A percentile compares a stretch with the other conserved stretches of the same genome.
These are phyloP conservation scores for Plasmodium relictum DNA, from an alignment of 169 alveolate species.

Conservation along the genomic window DNA sequence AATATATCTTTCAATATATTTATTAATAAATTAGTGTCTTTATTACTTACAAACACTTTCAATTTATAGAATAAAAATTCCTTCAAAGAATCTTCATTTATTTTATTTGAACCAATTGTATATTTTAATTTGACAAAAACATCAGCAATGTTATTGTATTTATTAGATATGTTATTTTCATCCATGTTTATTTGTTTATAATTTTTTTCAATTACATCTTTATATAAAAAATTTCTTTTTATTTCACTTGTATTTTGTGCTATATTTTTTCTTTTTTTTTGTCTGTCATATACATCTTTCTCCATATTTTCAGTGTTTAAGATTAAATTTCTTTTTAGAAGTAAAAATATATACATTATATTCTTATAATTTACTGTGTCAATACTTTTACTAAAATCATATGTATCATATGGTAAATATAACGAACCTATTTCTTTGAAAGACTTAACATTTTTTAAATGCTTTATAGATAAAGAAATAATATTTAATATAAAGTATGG, in stretches of 20 bases:
- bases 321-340: constrained; percentile 43
- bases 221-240: constrained; percentile 54
- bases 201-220: constrained; percentile 72
- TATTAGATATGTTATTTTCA: background rate
- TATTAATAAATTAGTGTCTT: constrained; percentile 32
- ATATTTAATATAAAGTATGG: constrained; percentile 63
- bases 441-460: constrained; percentile 39
- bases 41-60: constrained; percentile 31
- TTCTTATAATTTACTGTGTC: constrained; percentile 39
- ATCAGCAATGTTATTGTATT: constrained; percentile 28
- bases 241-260: background rate
- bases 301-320: constrained; percentile 40
- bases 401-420: constrained; percentile 1
- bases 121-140: constrained; percentile 67
- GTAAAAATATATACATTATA: constrained; percentile 56
- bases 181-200: constrained; percentile 30
- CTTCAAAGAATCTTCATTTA: constrained; percentile 47
- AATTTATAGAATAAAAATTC: constrained; percentile 63
- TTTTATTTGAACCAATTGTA: constrained; percentile 63
- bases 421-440: constrained; percentile 14
- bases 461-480: constrained; percentile 50
- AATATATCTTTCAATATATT: constrained; percentile 60
- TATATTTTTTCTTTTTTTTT: constrained; percentile 5
- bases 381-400: constrained; percentile 33
- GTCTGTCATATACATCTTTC: constrained; percentile 50